phyloP scores from a whole-genome alignment of 192 early-diverging fungal genomes.

The Obelidium mucronatum region DNA sequence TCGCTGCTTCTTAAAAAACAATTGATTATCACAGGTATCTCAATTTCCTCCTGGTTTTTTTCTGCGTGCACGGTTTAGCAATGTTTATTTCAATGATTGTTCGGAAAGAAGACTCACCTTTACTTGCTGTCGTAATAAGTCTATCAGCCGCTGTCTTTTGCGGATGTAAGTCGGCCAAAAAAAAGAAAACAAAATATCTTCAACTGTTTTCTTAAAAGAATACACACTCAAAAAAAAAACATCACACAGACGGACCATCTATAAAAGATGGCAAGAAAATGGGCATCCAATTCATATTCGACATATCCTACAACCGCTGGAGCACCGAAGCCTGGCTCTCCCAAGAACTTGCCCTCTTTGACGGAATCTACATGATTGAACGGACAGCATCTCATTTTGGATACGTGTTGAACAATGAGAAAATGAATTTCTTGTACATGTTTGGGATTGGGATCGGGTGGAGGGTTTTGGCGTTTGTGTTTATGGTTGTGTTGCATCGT shows the following conservation, averaged over 20 bases:
- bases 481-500: conserved; percentile 45
- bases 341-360: conserved; percentile 26
- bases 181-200: no score
- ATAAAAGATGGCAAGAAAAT: conserved; percentile 33
- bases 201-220: not conserved
- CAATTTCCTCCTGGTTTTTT: conserved; percentile 46
- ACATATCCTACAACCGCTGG: conserved; percentile 46
- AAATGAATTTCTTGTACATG: conserved; percentile 39
- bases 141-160: conserved; percentile 56
- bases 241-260: conserved; percentile 30
- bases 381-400: conserved; percentile 26
- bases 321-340: conserved; percentile 43
- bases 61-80: conserved; percentile 47
- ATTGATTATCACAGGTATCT: no score
- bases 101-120: conserved; percentile 42
- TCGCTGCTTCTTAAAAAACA: no score
- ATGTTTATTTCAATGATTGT: conserved; percentile 45
- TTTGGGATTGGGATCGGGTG: conserved; percentile 41
- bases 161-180: conserved; percentile 39
- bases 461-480: conserved; percentile 41
- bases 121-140: conserved; percentile 41
- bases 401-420: conserved; percentile 38
- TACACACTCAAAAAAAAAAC: not conserved
- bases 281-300: conserved; percentile 39
- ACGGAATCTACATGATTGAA: conserved; percentile 35